Conservation (phyloP, 768 basidiomycete genomes). For the Panellus pusillus region DNA sequence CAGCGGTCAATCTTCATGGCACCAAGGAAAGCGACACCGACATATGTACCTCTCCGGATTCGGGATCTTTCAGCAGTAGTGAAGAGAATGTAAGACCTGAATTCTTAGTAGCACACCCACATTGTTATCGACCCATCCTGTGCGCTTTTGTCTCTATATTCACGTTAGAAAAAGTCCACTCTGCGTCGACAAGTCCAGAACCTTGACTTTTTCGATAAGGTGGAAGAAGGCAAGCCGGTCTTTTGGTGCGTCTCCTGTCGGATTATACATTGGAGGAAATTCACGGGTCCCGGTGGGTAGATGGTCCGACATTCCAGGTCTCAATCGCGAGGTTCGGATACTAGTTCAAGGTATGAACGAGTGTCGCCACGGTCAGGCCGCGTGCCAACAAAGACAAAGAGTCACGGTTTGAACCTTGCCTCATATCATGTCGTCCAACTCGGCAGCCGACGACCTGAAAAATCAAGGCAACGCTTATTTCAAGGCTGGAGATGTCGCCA, state of each 20-base stretch:
- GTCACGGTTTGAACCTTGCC: neutral
- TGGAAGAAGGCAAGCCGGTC: slow-evolving; percentile 92
- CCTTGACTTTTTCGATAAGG: slow-evolving; percentile 86
- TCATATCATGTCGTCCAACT: neutral
- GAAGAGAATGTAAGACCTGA: neutral
- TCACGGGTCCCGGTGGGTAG: slow-evolving; percentile 32
- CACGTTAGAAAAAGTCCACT: too few relatives aligned
- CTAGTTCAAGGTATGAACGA: too few relatives aligned
- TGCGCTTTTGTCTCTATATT: slow-evolving; percentile 85
- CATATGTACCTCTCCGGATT: slow-evolving; percentile 71
- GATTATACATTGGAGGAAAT: slow-evolving; percentile 60
- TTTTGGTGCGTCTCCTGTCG: slow-evolving; percentile 49
- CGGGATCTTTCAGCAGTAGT: slow-evolving; percentile 56
- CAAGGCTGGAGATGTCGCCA: neutral
- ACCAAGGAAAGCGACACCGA: neutral
- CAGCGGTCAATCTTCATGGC: neutral
- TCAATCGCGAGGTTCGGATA: too few relatives aligned
- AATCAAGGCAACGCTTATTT: slow-evolving; percentile 6
- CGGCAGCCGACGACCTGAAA: slow-evolving; percentile 1
- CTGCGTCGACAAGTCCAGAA: slow-evolving; percentile 25
- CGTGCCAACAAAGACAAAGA: slow-evolving; percentile 5
- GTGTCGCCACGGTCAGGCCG: slow-evolving; percentile 6
- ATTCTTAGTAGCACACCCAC: slow-evolving; percentile 37
- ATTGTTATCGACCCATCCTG: slow-evolving; percentile 89
- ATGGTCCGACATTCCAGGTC: neutral